Evolutionary conservation across 495 filamentous ascomycete species (phyloP).

Genomic region (Lineolata rhizophorae): DNA sequence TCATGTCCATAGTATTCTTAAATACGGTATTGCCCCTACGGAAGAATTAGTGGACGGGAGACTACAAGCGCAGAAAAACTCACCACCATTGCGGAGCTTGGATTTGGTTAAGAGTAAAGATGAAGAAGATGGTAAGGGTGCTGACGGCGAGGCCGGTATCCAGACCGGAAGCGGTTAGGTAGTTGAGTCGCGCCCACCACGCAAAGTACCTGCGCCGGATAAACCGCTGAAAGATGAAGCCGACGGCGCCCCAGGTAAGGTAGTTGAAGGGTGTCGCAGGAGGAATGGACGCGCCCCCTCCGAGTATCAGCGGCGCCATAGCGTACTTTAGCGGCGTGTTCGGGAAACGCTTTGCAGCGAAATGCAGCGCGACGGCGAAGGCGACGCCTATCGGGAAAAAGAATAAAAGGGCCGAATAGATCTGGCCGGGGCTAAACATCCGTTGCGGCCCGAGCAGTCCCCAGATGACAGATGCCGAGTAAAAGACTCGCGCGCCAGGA

Average conservation of each 20-base stretch:
- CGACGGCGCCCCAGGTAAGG: constrained; percentile 44
- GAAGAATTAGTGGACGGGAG: too few species aligned
- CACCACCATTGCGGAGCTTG: not conserved
- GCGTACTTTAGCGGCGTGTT: constrained; percentile 29
- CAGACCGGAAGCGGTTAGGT: constrained; percentile 36
- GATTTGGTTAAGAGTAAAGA: not conserved
- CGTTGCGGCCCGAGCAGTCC: constrained; percentile 29
- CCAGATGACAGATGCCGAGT: constrained; percentile 31
- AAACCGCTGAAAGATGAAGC: constrained; percentile 39
- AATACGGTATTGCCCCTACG: too few species aligned
- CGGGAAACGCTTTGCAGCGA: constrained; percentile 30
- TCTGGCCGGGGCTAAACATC: constrained; percentile 27
- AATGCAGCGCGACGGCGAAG: constrained; percentile 32
- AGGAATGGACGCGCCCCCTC: constrained; percentile 38
- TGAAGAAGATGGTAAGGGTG: constrained; percentile 49
- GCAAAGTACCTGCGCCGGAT: constrained; percentile 32
- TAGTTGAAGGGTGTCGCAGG: constrained; percentile 50
- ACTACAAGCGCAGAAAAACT: too few species aligned
- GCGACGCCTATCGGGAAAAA: constrained; percentile 35
- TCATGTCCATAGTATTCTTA: too few species aligned
- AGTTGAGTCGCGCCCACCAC: constrained; percentile 50
- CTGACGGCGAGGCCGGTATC: constrained; percentile 39
- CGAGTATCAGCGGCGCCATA: constrained; percentile 47
- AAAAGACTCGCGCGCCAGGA: constrained; percentile 8
- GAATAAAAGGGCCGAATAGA: constrained; percentile 24